These are phyloP conservation scores for Dysphania ambrosioides DNA, from an alignment of 148 eudicot genomes.

Conservation along the genomic window DNA sequence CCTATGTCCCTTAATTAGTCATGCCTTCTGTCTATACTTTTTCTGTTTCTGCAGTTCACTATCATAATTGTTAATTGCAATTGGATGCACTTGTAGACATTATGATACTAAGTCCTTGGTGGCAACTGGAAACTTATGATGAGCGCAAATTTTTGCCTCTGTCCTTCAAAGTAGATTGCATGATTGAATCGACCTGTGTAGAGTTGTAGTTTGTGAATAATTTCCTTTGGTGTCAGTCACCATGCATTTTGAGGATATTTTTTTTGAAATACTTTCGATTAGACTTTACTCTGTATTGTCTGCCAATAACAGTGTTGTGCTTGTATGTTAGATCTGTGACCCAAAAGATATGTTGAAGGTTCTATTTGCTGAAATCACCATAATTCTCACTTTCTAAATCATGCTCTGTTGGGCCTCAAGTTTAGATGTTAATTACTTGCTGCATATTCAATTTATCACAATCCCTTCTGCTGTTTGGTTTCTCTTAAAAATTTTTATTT, in stretches of 20 bases:
- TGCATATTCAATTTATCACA: slow-evolving; percentile 1
- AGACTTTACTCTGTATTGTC: neutral
- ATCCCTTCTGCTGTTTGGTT: neutral
- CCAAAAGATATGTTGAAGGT: neutral
- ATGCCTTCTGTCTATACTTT: neutral
- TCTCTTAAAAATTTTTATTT: neutral
- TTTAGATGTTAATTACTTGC: neutral
- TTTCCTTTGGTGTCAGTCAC: neutral
- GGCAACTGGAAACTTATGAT: neutral
- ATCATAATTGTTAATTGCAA: neutral
- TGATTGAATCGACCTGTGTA: neutral
- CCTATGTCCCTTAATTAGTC: neutral
- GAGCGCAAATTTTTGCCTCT: neutral
- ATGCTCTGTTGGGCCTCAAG: neutral
- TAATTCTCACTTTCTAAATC: neutral
- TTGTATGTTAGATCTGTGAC: neutral
- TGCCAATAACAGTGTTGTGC: neutral
- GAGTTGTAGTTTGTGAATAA: neutral
- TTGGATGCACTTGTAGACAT: too few species aligned
- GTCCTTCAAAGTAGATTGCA: neutral
- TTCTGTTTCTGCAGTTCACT: neutral
- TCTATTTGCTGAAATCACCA: neutral
- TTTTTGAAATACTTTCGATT: neutral
- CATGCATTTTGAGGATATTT: neutral
- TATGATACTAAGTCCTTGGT: neutral